phyloP scores from a whole-genome alignment of 2,329 filamentous ascomycete species.

The Botryotinia narcissicola region DNA sequence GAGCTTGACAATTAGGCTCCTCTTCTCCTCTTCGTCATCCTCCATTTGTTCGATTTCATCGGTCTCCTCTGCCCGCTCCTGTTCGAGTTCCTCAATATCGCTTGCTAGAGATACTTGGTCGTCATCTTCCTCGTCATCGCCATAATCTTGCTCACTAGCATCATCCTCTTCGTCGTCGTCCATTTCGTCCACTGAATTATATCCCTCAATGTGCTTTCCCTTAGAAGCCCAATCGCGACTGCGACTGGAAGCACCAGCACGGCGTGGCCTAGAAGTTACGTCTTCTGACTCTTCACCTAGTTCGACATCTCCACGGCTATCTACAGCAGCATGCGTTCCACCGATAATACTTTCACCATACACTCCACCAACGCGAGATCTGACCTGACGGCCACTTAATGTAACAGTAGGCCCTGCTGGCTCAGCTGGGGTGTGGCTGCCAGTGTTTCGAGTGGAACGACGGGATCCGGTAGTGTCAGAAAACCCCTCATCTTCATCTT shows the following conservation, averaged over 20 bases:
- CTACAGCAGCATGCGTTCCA: slow-evolving; percentile 39
- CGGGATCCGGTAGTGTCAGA: slow-evolving; percentile 63
- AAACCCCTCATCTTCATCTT: slow-evolving; percentile 71
- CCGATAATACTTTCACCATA: slow-evolving; percentile 56
- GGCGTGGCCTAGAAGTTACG: slow-evolving; percentile 43
- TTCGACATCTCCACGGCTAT: slow-evolving; percentile 40
- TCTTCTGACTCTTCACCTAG: slow-evolving; percentile 46
- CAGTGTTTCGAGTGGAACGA: slow-evolving; percentile 72
- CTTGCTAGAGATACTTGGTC: slow-evolving; percentile 62
- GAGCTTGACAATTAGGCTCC: slow-evolving; percentile 73
- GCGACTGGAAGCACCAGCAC: slow-evolving; percentile 35
- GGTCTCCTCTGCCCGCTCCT: slow-evolving; percentile 52
- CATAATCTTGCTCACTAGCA: slow-evolving; percentile 70
- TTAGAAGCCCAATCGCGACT: slow-evolving; percentile 40
- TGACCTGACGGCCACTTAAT: slow-evolving; percentile 82
- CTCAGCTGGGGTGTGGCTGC: slow-evolving; percentile 70
- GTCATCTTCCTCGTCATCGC: slow-evolving; percentile 69
- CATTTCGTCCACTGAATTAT: slow-evolving; percentile 60
- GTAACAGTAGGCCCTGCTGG: slow-evolving; percentile 65
- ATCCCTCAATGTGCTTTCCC: slow-evolving; percentile 49
- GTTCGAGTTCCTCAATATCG: slow-evolving; percentile 56
- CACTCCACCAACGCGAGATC: slow-evolving; percentile 54
- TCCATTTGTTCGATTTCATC: slow-evolving; percentile 44
- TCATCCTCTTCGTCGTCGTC: slow-evolving; percentile 60
- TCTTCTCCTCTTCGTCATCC: slow-evolving; percentile 53